Conservation (phyloP, 164 flowering plant genomes). For the Magnolia changhungtana region DNA sequence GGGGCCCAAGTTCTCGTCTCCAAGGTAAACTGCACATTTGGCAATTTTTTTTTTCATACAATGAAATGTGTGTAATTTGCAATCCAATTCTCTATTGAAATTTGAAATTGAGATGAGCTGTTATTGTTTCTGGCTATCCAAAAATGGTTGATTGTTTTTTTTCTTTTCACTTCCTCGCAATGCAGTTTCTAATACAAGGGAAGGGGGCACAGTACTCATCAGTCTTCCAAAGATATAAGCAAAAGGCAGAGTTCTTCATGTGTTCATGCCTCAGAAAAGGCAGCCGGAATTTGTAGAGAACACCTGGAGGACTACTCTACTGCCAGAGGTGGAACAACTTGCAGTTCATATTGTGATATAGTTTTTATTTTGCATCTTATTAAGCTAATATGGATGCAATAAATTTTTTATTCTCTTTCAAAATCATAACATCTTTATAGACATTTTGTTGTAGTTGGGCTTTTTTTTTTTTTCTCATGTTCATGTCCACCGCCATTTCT, state of each 20-base stretch:
- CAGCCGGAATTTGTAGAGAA: constrained; percentile 55
- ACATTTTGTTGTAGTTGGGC: too few species aligned
- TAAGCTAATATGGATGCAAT: constrained; percentile 25
- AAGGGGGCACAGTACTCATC: constrained; percentile 49
- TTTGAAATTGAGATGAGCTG: too few species aligned
- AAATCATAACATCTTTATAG: too few species aligned
- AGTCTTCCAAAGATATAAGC: constrained; percentile 54
- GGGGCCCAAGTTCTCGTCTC: constrained; percentile 89
- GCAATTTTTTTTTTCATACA: constrained; percentile 19
- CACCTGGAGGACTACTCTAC: constrained; percentile 87
- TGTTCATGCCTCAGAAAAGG: constrained; percentile 82
- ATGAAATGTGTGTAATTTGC: too few species aligned
- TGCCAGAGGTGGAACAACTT: constrained; percentile 91
- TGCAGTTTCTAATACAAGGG: constrained; percentile 84
- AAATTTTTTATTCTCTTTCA: too few species aligned
- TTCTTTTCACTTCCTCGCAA: too few species aligned
- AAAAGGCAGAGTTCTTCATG: constrained; percentile 83
- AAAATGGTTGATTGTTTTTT: too few species aligned
- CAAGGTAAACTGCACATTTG: constrained; percentile 24
- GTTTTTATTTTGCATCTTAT: too few species aligned
- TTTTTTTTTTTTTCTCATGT: too few species aligned
- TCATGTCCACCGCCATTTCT: too few species aligned
- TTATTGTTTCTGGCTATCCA: background rate
- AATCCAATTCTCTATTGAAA: too few species aligned
- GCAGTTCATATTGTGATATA: constrained; percentile 41